phyloP scores from a whole-genome alignment of 2,329 filamentous ascomycete genomes.

The Geoglossum cookeanum region DNA sequence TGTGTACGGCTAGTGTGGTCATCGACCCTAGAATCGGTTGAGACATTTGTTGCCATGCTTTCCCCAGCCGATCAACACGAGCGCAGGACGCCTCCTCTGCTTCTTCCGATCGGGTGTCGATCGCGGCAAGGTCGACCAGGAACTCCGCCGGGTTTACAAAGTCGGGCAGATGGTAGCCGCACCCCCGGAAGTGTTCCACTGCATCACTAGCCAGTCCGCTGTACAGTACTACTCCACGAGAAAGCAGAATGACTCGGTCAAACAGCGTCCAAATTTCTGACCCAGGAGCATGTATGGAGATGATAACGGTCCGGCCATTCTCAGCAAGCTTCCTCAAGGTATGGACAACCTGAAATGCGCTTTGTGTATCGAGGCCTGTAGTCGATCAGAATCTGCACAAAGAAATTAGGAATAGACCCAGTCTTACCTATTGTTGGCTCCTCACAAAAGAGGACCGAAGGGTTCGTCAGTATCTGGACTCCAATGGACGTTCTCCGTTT shows the following conservation, averaged over 20 bases:
- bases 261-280: conserved; percentile 67
- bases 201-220: conserved; percentile 40
- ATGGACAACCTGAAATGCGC: conserved; percentile 52
- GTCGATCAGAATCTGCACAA: background rate
- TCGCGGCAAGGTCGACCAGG: conserved; percentile 52
- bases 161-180: conserved; percentile 42
- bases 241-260: conserved; percentile 50
- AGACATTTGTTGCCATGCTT: conserved; percentile 34
- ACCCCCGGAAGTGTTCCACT: conserved; percentile 41
- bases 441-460: conserved; percentile 58
- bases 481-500: conserved; percentile 60
- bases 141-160: conserved; percentile 67
- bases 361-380: conserved; percentile 45
- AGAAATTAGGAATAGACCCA: background rate
- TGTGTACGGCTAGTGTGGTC: background rate
- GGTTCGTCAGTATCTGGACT: conserved; percentile 61
- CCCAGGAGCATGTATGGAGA: conserved; percentile 46
- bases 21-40: background rate
- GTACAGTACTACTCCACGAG: conserved; percentile 48
- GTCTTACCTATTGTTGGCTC: conserved; percentile 50
- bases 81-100: conserved; percentile 39
- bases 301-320: conserved; percentile 49
- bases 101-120: conserved; percentile 51
- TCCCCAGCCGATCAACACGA: conserved; percentile 40
- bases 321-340: conserved; percentile 48